Evolutionary conservation across 768 basidiomycete species (phyloP).

Genomic region (Cytidiella melzeri): DNA sequence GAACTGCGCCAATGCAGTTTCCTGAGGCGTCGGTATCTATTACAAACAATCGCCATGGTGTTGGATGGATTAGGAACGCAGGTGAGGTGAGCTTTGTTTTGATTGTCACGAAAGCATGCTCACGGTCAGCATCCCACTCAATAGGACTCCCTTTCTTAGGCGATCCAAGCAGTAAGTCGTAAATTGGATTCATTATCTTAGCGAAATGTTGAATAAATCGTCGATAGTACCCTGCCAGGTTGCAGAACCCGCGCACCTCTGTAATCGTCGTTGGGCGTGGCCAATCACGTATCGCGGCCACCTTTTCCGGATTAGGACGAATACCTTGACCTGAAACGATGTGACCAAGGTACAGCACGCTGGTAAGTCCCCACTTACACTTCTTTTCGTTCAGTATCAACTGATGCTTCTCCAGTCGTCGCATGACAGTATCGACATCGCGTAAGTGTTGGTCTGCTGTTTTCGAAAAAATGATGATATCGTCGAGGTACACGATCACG

Average conservation of each 20-base stretch:
- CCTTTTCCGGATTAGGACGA: constrained; percentile 29
- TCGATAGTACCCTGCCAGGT: constrained; percentile 27
- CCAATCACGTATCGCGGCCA: constrained; percentile 26
- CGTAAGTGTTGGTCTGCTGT: constrained; percentile 13
- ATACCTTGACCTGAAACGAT: constrained; percentile 19
- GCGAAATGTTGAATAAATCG: constrained; percentile 26
- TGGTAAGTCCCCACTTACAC: constrained; percentile 24
- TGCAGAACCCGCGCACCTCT: constrained; percentile 23
- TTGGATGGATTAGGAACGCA: not conserved
- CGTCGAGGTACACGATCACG: constrained; percentile 39
- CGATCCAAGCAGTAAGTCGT: constrained; percentile 17
- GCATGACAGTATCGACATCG: constrained; percentile 20
- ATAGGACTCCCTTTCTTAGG: constrained; percentile 7
- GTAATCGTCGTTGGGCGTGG: constrained; percentile 16
- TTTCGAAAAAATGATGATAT: constrained; percentile 27
- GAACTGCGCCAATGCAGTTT: constrained; percentile 15
- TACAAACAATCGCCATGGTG: constrained; percentile 11
- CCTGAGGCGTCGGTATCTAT: constrained; percentile 5
- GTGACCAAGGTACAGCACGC: constrained; percentile 28
- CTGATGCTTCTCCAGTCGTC: constrained; percentile 22
- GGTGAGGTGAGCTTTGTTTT: not conserved
- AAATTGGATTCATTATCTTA: constrained; percentile 18
- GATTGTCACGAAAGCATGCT: not conserved
- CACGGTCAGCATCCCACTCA: not conserved
- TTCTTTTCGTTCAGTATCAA: constrained; percentile 35